Base-by-base conservation (phyloP, 768 basidiomycete genomes). In the Hygrophorus russula region DNA sequence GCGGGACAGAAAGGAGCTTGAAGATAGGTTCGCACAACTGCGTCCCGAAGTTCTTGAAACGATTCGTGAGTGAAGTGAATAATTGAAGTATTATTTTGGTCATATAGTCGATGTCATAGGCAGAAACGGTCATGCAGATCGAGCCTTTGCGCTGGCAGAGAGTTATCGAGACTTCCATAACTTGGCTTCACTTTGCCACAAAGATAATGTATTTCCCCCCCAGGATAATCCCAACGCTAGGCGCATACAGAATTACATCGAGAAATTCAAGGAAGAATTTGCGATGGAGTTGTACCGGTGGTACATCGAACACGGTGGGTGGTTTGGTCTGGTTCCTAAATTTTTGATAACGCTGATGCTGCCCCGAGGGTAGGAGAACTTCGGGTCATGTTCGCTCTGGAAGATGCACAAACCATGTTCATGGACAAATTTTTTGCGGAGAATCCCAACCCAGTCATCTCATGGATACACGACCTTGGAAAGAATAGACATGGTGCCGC, bases 391-490 rank as follows among this genome's bases (percentile, higher is more conserved):
- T 88, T 97, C 51, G 76, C 80, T 1, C 82, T 87, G 49, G 80
- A 85, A 37, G 73, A 75, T 24, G 59, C 67, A 12, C 77, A 83
- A 52, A 64, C 66, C 24, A 61, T 59, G 1, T 77, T 84, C 42
- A 67, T 96, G 48, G 84, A 87, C 55, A 68, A 65, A 28, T 87
- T 86, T 60, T 86, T 97, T 53, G 66, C 66, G 3, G 61, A 71
- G 36, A 65, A 72, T 36, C 71, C 67, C 2, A 68, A 81, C 54
- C 69, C 76, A 15, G 59, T 71, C 3, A 71, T 88, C 41, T 81
- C 87, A 1, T 98, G 94, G 94, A 68, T 97, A 29, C 82, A 96
- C 56, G 80, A 94, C 58, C 61, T 97, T 36, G 80, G 78, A 3
- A 78, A 80, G 44, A 68, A 65, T 31, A 68, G 78, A 38, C 86